Evolutionary conservation across 768 basidiomycete genomes (phyloP).

Genomic region (Podaxis sp.): DNA sequence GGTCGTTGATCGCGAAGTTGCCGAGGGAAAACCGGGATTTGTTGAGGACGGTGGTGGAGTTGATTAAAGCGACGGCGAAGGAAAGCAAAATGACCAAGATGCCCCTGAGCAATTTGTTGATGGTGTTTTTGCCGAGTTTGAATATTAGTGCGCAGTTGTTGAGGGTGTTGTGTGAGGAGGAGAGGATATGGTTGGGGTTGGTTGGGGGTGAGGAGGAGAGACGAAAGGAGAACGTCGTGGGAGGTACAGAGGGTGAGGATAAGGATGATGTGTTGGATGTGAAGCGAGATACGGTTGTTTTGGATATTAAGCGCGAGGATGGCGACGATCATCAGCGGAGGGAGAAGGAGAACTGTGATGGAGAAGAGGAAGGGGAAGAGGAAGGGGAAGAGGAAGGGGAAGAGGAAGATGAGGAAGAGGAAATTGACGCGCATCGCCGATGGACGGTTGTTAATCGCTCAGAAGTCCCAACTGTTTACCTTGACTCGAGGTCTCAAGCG

Average conservation of each 20-base stretch:
- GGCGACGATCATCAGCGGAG: neutral
- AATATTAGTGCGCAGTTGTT: conserved; percentile 73
- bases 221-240: too few relatives aligned
- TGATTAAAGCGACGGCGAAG: conserved; percentile 72
- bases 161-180: conserved; percentile 67
- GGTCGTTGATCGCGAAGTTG: conserved; percentile 59
- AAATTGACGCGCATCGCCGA: conserved; percentile 14
- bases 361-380: conserved; percentile 23
- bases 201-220: conserved; percentile 7
- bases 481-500: conserved; percentile 28
- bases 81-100: conserved; percentile 78
- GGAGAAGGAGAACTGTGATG: conserved; percentile 21
- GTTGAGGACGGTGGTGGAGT: conserved; percentile 74
- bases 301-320: conserved; percentile 9
- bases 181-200: conserved; percentile 52
- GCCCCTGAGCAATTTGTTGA: conserved; percentile 83
- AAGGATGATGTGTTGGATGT: conserved; percentile 13
- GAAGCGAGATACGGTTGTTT: conserved; percentile 11
- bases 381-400: conserved; percentile 20
- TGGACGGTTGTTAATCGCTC: conserved; percentile 16
- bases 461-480: conserved; percentile 33
- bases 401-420: conserved; percentile 14
- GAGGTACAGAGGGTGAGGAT: neutral
- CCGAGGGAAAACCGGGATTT: conserved; percentile 82
- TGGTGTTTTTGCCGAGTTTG: conserved; percentile 86